Base-by-base conservation (phyloP, 306 rosid species). In the Trichosanthes truncata region DNA sequence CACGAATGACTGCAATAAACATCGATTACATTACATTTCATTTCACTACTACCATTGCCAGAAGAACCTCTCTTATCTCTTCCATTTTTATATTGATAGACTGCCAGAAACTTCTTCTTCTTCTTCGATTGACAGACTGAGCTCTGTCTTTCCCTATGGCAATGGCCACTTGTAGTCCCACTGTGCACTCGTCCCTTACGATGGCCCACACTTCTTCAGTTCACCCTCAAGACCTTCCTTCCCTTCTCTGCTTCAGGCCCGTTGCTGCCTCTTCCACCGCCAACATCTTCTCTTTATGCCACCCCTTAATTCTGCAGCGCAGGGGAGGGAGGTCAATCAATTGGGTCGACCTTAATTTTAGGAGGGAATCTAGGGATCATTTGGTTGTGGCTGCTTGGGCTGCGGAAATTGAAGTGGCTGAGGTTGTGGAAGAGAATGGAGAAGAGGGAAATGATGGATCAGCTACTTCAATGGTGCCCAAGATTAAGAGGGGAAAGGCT, bases 401-500 rank as follows among this genome's bases (percentile, higher is more conserved):
- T 1, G 89, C 97, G 0, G 93, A 88, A 84, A 87, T 86, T 1
- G 91, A 89, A 76, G 87, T 86, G 74, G 84, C 83, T 0, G 91
- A 90, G 78, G 88, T 73, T 2, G 87, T 76, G 75, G 93, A 79
- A 36, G 74, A 71, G 1, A 59, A 51, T 25, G 88, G 33, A 1
- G 86, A 9, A 3, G 89, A 81, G 26, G 91, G 20, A 9, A 84
- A 17, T 25, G 82, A 41, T 80, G 87, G 55, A 7, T 41, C 87
- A 3, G 76, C 78, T 33, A 3, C 87, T 5, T 81, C 78, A 69
- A 9, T 78, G 26, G 14, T 81, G 35, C 43, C 86, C 3, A 96
- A 91, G 81, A 91, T 97, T 21, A 93, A 93, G 89, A 91, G 81
- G 61, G 99, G 99, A 48, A 96, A 96, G 82, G 96, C 97, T 56